Conservation (phyloP, 2,329 filamentous ascomycete species). For the Aspergillus pseudoterreus region DNA sequence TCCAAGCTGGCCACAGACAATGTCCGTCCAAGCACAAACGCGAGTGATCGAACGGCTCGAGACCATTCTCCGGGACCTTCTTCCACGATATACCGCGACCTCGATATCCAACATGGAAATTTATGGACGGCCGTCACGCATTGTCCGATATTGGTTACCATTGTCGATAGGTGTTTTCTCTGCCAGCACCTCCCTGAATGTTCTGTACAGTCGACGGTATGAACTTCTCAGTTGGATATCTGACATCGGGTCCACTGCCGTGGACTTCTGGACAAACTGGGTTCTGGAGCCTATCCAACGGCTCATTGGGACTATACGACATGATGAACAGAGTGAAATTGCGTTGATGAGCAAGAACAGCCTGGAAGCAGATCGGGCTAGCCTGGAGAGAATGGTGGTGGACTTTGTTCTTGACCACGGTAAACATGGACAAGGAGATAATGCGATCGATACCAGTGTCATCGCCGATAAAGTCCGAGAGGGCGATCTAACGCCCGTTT, state of each 20-base stretch:
- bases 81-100: constrained; percentile 63
- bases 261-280: constrained; percentile 97
- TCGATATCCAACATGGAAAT: constrained; percentile 55
- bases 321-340: constrained; percentile 88
- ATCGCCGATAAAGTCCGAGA: constrained; percentile 79
- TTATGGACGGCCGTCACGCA: constrained; percentile 70
- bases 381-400: constrained; percentile 94
- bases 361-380: constrained; percentile 82
- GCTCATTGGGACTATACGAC: constrained; percentile 85
- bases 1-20: constrained; percentile 10
- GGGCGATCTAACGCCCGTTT: constrained; percentile 87
- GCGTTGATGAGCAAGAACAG: constrained; percentile 95
- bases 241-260: constrained; percentile 71
- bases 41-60: constrained; percentile 33
- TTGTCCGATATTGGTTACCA: constrained; percentile 88
- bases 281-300: constrained; percentile 80
- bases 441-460: constrained; percentile 60
- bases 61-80: constrained; percentile 62
- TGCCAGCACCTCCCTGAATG: constrained; percentile 77
- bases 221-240: constrained; percentile 77
- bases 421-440: constrained; percentile 46
- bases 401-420: constrained; percentile 89
- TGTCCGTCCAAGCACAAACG: constrained; percentile 37
- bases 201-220: constrained; percentile 69
- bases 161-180: constrained; percentile 68